Percentiles rank a stretch among this genome's conserved stretches.
phyloP scores from a whole-genome alignment of 805 yeast genomes.

The Martiniozyma abietophila region DNA sequence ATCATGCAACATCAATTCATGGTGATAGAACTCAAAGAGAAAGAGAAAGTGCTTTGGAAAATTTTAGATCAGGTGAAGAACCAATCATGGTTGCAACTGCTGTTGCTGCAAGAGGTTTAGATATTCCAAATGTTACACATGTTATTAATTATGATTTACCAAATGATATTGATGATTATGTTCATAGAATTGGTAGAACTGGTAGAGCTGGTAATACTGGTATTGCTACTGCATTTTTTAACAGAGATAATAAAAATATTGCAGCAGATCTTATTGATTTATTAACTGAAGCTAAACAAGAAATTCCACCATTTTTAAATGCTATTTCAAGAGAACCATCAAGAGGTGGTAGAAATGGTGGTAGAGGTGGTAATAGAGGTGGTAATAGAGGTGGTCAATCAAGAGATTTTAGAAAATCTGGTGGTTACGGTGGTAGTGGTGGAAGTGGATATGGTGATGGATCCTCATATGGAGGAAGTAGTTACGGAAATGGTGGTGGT shows the following conservation, averaged over 20 bases:
- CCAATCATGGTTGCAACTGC: conserved; percentile 98
- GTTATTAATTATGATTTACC: conserved; percentile 97
- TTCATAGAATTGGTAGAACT: conserved; percentile 99
- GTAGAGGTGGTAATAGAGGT: conserved; percentile 30
- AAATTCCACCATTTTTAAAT: conserved; percentile 82
- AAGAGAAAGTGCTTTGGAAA: conserved; percentile 94
- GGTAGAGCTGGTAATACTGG: conserved; percentile 99
- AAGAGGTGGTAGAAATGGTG: conserved; percentile 43
- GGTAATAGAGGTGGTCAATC: conserved; percentile 18
- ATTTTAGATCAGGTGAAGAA: conserved; percentile 86
- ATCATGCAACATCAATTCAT: conserved; percentile 97
- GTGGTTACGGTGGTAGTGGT: conserved; percentile 18
- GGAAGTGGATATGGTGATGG: conserved; percentile 22
- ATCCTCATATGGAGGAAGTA: conserved; percentile 3
- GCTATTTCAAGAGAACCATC: conserved; percentile 72
- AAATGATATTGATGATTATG: conserved; percentile 95
- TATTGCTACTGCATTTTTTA: conserved; percentile 96
- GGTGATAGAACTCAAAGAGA: conserved; percentile 98
- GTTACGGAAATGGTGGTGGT: too few species aligned
- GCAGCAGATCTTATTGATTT: conserved; percentile 82
- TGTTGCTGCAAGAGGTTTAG: conserved; percentile 99
- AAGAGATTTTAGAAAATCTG: conserved; percentile 13
- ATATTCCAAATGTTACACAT: conserved; percentile 97
- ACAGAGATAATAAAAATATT: conserved; percentile 87
- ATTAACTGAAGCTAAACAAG: conserved; percentile 94